A percentile compares a stretch with the other conserved stretches of the same genome.
Conservation (phyloP, 768 basidiomycete genomes). For the Suillus clintonianus region DNA sequence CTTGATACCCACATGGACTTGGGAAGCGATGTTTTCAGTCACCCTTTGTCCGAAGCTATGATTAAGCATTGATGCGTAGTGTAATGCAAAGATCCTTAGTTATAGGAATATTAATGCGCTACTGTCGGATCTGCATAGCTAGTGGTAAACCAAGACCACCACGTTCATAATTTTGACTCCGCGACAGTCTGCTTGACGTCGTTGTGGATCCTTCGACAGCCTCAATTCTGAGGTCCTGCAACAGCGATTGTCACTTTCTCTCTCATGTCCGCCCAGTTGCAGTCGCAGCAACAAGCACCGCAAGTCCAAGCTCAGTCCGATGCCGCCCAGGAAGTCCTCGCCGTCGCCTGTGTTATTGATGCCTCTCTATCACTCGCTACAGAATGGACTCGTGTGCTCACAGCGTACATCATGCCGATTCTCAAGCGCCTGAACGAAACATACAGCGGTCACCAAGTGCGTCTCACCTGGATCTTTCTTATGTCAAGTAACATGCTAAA, state of each 20-base stretch:
- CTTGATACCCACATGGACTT: not conserved
- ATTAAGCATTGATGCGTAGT: not conserved
- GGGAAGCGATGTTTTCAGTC: not conserved
- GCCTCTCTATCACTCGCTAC: conserved; percentile 54
- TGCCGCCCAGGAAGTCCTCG: conserved; percentile 33
- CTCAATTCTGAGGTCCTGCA: not conserved
- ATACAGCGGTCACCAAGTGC: conserved; percentile 41
- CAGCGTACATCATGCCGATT: conserved; percentile 51
- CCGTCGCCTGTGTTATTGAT: conserved; percentile 62
- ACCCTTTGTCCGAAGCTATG: no score
- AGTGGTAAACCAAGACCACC: not conserved
- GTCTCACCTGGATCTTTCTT: conserved; percentile 5
- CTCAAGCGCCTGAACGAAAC: conserved; percentile 53
- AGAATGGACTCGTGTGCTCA: conserved; percentile 52
- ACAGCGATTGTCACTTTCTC: not conserved
- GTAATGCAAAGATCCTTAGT: not conserved
- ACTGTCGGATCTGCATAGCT: not conserved
- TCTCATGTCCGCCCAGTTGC: not conserved
- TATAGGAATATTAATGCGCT: no score
- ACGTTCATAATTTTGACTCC: conserved; percentile 6
- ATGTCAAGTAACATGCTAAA: not conserved
- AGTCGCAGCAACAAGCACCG: not conserved
- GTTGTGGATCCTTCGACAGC: not conserved
- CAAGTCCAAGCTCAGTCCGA: conserved; percentile 13
- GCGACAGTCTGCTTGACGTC: not conserved